phyloP scores from a whole-genome alignment of 495 filamentous ascomycete genomes.

The Mytilinidion resinicola region DNA sequence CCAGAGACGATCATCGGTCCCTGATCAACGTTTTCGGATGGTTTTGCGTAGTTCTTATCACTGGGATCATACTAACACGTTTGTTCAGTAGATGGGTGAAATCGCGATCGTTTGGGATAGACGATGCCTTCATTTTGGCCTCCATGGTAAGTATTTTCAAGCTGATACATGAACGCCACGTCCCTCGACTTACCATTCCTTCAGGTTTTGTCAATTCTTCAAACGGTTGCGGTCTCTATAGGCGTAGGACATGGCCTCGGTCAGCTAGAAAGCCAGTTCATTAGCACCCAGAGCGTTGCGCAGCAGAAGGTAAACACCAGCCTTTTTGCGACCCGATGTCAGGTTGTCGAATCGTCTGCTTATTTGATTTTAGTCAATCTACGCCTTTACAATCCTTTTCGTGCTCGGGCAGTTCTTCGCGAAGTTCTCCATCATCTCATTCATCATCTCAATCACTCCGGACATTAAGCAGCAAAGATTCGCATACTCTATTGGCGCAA shows the following conservation, averaged over 20 bases:
- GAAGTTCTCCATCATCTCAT: slow-evolving; percentile 4
- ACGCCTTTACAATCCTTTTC: slow-evolving; percentile 11
- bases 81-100: slow-evolving; percentile 6
- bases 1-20: slow-evolving; percentile 8
- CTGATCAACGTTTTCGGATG: slow-evolving; percentile 12
- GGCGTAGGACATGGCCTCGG: slow-evolving; percentile 7
- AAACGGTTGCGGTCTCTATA: slow-evolving; percentile 3
- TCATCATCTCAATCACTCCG: slow-evolving; percentile 7
- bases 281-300: neutral
- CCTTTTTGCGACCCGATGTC: neutral
- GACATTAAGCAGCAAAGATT: neutral
- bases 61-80: slow-evolving; percentile 9
- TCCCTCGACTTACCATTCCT: neutral
- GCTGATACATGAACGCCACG: neutral
- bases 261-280: neutral
- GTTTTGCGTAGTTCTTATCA: slow-evolving; percentile 7
- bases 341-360: too few relatives aligned
- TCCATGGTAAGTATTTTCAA: slow-evolving; percentile 5
- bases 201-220: slow-evolving; percentile 8
- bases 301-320: slow-evolving; percentile 10
- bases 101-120: slow-evolving; percentile 4
- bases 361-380: slow-evolving; percentile 11
- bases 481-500: slow-evolving; percentile 1
- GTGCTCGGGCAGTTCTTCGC: slow-evolving; percentile 14
- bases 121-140: slow-evolving; percentile 6